Evolutionary conservation across 768 basidiomycete genomes (phyloP).

Genomic region (Gymnopilus dilepis): DNA sequence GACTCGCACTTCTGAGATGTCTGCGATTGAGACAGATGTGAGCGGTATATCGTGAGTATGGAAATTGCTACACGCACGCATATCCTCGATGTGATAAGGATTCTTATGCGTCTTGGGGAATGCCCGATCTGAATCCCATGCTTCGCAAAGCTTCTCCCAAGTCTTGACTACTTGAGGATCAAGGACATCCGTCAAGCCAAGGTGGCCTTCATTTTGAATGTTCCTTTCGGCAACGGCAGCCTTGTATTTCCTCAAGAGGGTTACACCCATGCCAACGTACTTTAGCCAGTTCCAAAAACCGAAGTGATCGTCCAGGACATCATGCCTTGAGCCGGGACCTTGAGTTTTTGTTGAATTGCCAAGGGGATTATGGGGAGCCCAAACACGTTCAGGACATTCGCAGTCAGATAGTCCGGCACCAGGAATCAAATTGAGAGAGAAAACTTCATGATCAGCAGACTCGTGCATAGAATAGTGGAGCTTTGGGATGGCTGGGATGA

Average conservation of each 20-base stretch:
- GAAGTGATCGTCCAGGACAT: constrained; percentile 18
- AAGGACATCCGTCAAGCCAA: constrained; percentile 3
- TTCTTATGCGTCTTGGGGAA: constrained; percentile 16
- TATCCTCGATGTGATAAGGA: constrained; percentile 10
- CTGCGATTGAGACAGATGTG: neutral
- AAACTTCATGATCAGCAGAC: no score
- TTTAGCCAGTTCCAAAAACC: constrained; percentile 19
- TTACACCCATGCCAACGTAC: constrained; percentile 7
- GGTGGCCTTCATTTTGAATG: no score
- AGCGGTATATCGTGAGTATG: neutral
- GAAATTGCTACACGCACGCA: constrained; percentile 4
- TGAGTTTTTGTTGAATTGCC: no score
- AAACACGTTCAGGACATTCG: no score
- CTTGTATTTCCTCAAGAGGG: constrained; percentile 5
- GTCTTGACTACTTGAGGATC: neutral
- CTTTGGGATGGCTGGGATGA: constrained; percentile 32
- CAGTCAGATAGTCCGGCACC: constrained; percentile 1
- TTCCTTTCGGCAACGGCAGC: no score
- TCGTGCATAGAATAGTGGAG: constrained; percentile 36
- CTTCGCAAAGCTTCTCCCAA: constrained; percentile 14
- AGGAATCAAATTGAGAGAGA: constrained; percentile 33
- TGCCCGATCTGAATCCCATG: constrained; percentile 16
- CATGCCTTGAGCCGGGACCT: no score
- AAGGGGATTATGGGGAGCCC: no score
- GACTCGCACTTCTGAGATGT: constrained; percentile 10